These are phyloP conservation scores for Eutrema japonicum DNA, from an alignment of 345 rosid genomes.

Conservation along the genomic window DNA sequence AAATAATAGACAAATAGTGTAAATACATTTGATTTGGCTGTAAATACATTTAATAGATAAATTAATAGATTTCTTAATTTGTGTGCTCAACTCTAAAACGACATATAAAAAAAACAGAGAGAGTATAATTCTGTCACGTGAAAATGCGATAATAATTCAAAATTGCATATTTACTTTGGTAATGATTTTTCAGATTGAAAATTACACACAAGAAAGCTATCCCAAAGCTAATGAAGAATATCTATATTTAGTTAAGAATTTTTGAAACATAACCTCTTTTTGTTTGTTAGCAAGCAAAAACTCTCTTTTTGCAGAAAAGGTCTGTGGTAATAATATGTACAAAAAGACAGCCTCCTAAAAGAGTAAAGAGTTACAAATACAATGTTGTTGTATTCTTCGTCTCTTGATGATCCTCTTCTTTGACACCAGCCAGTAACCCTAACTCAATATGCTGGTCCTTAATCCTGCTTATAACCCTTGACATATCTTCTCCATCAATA, in stretches of 20 bases:
- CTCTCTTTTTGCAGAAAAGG: background rate
- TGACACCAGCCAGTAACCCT: constrained; percentile 53
- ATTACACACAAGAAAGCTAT: background rate
- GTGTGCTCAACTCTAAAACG: no score
- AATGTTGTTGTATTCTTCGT: constrained; percentile 5
- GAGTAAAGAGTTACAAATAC: constrained; percentile 10
- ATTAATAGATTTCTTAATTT: no score
- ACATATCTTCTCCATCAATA: constrained; percentile 44
- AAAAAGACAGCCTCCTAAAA: constrained; percentile 9
- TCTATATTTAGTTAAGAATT: background rate
- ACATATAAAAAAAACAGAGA: no score
- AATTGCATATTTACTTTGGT: background rate
- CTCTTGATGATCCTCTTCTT: constrained; percentile 47
- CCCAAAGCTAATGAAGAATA: background rate
- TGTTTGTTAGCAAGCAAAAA: constrained; percentile 23
- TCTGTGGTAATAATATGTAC: constrained; percentile 30
- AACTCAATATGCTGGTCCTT: constrained; percentile 75
- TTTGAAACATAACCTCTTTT: background rate
- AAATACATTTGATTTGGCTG: no score
- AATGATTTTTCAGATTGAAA: background rate
- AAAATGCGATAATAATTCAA: background rate
- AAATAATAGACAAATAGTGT: no score
- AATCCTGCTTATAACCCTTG: constrained; percentile 70
- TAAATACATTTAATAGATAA: no score
- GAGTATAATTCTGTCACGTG: background rate